A percentile compares a stretch with the other conserved stretches of the same genome.
phyloP scores from a whole-genome alignment of 768 basidiomycete species.

The Pleurotus pulmonarius region DNA sequence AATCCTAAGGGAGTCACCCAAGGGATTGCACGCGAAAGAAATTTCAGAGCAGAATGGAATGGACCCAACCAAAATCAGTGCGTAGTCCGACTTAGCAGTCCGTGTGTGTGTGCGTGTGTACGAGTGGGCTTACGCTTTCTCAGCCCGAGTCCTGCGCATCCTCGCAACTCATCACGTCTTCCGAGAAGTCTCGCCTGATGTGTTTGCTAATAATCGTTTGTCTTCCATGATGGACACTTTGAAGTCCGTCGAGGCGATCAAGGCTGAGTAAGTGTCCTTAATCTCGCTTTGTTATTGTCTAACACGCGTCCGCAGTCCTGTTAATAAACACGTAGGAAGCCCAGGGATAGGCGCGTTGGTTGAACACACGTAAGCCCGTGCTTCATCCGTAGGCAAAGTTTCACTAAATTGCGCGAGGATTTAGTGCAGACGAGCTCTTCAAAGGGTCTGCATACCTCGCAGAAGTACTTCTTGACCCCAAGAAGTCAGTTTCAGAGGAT shows the following conservation, averaged over 20 bases:
- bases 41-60: constrained; percentile 25
- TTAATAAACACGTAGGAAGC: constrained; percentile 13
- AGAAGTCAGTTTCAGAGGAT: not conserved
- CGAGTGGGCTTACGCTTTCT: not conserved
- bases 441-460: constrained; percentile 14
- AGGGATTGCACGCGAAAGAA: constrained; percentile 30
- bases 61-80: constrained; percentile 28
- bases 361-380: constrained; percentile 10
- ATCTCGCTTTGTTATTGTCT: not conserved
- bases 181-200: constrained; percentile 26
- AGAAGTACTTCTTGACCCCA: constrained; percentile 15
- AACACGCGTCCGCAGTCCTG: constrained; percentile 12
- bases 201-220: constrained; percentile 31
- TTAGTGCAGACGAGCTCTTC: constrained; percentile 20
- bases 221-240: constrained; percentile 27
- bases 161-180: constrained; percentile 34
- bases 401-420: not conserved
- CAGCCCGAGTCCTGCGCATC: constrained; percentile 29
- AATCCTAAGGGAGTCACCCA: not conserved
- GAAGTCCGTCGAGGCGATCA: constrained; percentile 22
- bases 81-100: not conserved
- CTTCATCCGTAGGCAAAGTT: not conserved
- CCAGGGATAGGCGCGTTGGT: constrained; percentile 14
- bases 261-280: constrained; percentile 20
- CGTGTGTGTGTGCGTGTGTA: not conserved